Percentiles rank a stretch among this genome's conserved stretches.
phyloP scores from a whole-genome alignment of 768 basidiomycete species.

The Phlebiopsis gigantea region DNA sequence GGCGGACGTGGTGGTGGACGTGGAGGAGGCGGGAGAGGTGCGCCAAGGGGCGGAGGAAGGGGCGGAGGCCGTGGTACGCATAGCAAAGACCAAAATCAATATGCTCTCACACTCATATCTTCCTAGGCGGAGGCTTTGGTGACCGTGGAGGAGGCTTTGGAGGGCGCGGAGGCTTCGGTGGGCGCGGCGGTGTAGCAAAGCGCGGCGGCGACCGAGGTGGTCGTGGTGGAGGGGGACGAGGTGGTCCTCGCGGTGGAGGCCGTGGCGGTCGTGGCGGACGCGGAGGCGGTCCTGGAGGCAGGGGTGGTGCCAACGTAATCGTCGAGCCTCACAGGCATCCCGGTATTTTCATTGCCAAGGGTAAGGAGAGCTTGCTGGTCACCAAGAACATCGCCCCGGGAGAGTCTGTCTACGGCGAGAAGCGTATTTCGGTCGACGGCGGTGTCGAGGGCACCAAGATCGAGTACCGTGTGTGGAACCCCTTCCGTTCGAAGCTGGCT shows the following conservation, averaged over 20 bases:
- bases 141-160: conserved; percentile 35
- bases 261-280: conserved; percentile 36
- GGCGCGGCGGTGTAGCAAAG: conserved; percentile 2
- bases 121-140: neutral
- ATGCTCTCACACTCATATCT: neutral
- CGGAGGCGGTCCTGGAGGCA: conserved; percentile 66
- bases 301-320: conserved; percentile 82
- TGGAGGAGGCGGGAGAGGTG: conserved; percentile 24
- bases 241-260: conserved; percentile 24
- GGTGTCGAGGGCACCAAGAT: conserved; percentile 77
- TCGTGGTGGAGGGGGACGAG: conserved; percentile 8
- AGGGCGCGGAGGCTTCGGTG: conserved; percentile 36
- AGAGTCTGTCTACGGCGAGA: conserved; percentile 98
- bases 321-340: conserved; percentile 93
- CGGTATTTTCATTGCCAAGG: conserved; percentile 95
- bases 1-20: conserved; percentile 27
- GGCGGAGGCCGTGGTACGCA: conserved; percentile 29
- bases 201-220: conserved; percentile 13
- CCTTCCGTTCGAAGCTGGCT: conserved; percentile 94
- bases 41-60: conserved; percentile 24
- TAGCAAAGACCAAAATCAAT: neutral
- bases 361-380: conserved; percentile 95
- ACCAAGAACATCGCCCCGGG: conserved; percentile 98
- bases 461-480: conserved; percentile 99
- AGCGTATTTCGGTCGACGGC: conserved; percentile 84